phyloP scores from a whole-genome alignment of 1,284 basidiomycete species.

The Cryptococcus hybrid region DNA sequence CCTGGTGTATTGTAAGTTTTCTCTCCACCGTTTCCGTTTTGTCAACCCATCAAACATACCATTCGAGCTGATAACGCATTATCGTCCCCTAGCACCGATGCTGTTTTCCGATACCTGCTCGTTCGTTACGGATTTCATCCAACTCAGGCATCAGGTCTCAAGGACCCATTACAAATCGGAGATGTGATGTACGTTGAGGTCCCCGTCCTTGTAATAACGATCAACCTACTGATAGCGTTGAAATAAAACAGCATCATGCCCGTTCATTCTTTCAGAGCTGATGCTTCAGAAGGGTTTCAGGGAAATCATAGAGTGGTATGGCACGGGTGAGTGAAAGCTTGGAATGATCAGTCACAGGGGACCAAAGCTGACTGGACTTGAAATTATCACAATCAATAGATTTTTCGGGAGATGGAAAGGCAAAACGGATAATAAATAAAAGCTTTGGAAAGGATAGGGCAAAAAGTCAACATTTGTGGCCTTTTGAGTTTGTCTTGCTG shows the following conservation, averaged over 20 bases:
- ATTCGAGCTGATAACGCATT: background rate
- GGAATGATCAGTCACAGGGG: background rate
- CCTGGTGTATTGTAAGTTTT: conserved; percentile 28
- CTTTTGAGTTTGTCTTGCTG: too few species aligned
- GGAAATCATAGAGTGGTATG: conserved; percentile 24
- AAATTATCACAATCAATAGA: background rate
- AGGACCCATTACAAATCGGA: conserved; percentile 18
- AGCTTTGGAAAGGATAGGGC: too few species aligned
- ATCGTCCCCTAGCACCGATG: conserved; percentile 3
- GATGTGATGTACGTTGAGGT: conserved; percentile 26
- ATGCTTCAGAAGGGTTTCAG: conserved; percentile 24
- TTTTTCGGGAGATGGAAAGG: conserved; percentile 20
- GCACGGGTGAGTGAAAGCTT: conserved; percentile 22
- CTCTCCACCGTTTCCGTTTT: background rate
- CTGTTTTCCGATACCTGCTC: conserved; percentile 27
- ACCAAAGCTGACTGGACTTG: background rate
- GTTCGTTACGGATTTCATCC: conserved; percentile 27
- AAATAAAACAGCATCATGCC: conserved; percentile 19
- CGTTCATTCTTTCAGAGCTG: conserved; percentile 24
- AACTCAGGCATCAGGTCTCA: conserved; percentile 12
- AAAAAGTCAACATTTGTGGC: too few species aligned
- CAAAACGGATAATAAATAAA: too few species aligned
- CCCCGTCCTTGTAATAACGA: background rate
- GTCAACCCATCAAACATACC: background rate
- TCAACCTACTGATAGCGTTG: background rate